Base-by-base conservation (phyloP, 2,329 filamentous ascomycete species). In the Hypoxylon sp. region DNA sequence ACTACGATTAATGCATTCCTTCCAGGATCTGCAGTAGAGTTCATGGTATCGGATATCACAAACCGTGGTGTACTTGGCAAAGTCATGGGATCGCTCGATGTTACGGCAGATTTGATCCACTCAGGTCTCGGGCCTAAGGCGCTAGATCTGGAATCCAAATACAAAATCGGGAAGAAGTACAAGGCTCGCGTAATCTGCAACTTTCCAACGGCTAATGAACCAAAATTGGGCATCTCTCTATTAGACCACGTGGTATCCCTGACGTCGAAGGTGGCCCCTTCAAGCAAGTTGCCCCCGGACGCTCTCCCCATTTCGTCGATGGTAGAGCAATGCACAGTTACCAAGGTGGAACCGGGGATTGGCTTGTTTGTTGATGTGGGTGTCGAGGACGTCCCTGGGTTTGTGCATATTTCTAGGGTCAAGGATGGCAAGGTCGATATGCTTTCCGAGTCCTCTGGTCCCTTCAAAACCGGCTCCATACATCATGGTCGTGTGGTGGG, bases 351-450 rank as follows among this genome's bases (percentile, higher is more conserved):
- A 60, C 78, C 86, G 4, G 85, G 87, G 2, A 82, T 93, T 53
- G 95, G 94, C 43, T 77, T 97, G 2, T 96, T 95, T 64, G 79
- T 92, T 11, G 83, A 89, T 60, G 73, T 93, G 17, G 86, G 86
- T 2, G 73, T 87, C 4, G 76, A 81, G 29, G 82, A 86, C 20
- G 77, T 93, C 2, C 77, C 83, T n/a, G 90, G 90, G 7, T 99
- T 97, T 66, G 91, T 95, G 15, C 94, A 99, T 70, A 95, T 99
- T 59, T 99, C 94, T 1, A 84, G 90, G 58, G 82, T 99, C 55
- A 89, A 93, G 51, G 93, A 99, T 69, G 87, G 88, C 61, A 96
- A 94, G 69, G 82, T 97, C 43, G 94, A 97, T 57, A 83, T 83
- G 1, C 77, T 99, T 4, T 89, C 90, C 9, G 84, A 90, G 57